Percentiles rank a stretch among this genome's conserved stretches.
phyloP scores from a whole-genome alignment of 75 land plant species.

The Picea sitchensis region DNA sequence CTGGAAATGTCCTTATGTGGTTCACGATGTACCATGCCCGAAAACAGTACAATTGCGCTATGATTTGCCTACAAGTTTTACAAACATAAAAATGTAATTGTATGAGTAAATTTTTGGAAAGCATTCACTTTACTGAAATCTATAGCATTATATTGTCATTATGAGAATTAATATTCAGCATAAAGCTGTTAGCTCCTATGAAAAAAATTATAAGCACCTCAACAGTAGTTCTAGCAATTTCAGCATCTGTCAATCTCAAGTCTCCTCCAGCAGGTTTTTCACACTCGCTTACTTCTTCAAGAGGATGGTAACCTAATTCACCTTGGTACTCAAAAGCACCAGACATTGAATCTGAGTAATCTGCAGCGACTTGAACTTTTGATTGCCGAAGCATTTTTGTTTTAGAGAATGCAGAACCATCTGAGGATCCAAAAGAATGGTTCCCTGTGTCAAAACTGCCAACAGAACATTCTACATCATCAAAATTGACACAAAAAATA shows the following conservation, averaged over 20 bases:
- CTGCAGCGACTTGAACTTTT: slow-evolving; percentile 73
- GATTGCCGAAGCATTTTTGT: slow-evolving; percentile 1
- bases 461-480: slow-evolving; percentile 1
- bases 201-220: slow-evolving; percentile 50
- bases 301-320: slow-evolving; percentile 81
- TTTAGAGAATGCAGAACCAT: neutral
- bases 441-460: slow-evolving; percentile 8
- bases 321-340: slow-evolving; percentile 47
- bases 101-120: neutral
- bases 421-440: slow-evolving; percentile 2
- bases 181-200: neutral
- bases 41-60: slow-evolving; percentile 57
- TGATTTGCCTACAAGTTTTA: slow-evolving; percentile 46
- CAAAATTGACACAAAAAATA: neutral
- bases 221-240: slow-evolving; percentile 79
- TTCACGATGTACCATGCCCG: slow-evolving; percentile 60
- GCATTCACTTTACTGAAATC: neutral
- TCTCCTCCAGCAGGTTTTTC: slow-evolving; percentile 35
- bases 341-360: slow-evolving; percentile 74
- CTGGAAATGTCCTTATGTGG: slow-evolving; percentile 52
- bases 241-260: slow-evolving; percentile 57
- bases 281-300: slow-evolving; percentile 72
- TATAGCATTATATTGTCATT: neutral
- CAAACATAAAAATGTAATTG: neutral
- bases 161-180: neutral